Evolutionary conservation across 2,329 filamentous ascomycete species (phyloP).

Genomic region (Alternaria arborescens): DNA sequence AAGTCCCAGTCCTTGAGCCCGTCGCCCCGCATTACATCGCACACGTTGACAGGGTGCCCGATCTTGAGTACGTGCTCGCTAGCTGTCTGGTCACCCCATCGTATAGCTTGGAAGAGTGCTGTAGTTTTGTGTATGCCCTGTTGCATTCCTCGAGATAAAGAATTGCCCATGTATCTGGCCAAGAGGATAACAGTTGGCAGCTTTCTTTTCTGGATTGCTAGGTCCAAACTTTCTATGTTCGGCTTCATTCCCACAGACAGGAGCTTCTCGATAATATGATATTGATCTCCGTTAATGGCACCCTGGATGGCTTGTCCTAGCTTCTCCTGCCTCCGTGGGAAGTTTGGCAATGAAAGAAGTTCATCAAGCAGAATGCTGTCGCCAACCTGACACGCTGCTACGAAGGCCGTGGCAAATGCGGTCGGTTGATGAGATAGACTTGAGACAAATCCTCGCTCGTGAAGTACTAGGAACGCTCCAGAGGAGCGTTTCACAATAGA

Average conservation of each 20-base stretch:
- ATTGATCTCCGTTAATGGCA: neutral
- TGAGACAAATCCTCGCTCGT: neutral
- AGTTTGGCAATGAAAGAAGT: neutral
- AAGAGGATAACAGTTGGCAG: neutral
- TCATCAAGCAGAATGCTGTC: neutral
- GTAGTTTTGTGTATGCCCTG: too few relatives aligned
- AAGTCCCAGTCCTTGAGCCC: neutral
- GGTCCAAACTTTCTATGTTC: fast-evolving
- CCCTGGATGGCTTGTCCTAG: neutral
- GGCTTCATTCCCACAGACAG: neutral
- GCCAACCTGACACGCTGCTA: neutral
- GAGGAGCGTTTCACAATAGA: neutral
- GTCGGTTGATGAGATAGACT: neutral
- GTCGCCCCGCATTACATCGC: too few relatives aligned
- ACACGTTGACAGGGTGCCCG: neutral
- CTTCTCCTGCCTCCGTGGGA: neutral
- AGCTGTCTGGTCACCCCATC: neutral
- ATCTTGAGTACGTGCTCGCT: neutral
- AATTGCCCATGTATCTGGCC: neutral
- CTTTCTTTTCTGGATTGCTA: neutral
- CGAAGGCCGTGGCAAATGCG: neutral
- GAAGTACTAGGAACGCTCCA: neutral
- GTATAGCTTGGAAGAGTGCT: too few relatives aligned
- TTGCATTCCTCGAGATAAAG: too few relatives aligned
- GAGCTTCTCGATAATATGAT: neutral